A percentile compares a stretch with the other conserved stretches of the same genome.
phyloP scores from a whole-genome alignment of 768 basidiomycete genomes.

The Mycena olivaceomarginata region DNA sequence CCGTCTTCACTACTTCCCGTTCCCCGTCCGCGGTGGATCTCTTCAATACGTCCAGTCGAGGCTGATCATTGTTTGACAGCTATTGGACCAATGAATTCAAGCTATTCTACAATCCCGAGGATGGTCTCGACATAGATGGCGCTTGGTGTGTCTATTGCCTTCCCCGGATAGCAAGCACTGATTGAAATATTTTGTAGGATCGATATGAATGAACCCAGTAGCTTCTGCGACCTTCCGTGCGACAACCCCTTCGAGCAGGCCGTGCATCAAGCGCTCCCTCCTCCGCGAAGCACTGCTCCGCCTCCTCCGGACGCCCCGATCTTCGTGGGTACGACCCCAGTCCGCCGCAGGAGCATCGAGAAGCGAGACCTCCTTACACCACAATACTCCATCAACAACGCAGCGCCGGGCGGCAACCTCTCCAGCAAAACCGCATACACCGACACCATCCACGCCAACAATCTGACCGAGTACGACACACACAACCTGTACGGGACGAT shows the following conservation, averaged over 20 bases:
- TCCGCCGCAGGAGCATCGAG: conserved; percentile 24
- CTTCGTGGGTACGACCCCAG: conserved; percentile 56
- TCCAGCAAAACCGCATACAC: conserved; percentile 73
- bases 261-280: conserved; percentile 70
- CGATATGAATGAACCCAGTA: too few species aligned
- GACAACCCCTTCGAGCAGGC: conserved; percentile 77
- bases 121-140: conserved; percentile 80
- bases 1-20: background rate
- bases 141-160: conserved; percentile 77
- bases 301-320: conserved; percentile 75
- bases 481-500: conserved; percentile 84
- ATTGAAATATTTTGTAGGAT: too few species aligned
- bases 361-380: conserved; percentile 67
- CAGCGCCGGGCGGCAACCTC: conserved; percentile 64
- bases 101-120: conserved; percentile 70
- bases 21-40: too few species aligned
- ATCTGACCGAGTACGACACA: conserved; percentile 74
- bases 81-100: conserved; percentile 80
- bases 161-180: conserved; percentile 42
- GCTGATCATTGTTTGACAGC: conserved; percentile 50
- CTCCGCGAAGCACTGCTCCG: conserved; percentile 66
- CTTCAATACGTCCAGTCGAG: too few species aligned
- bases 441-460: conserved; percentile 72
- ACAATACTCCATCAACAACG: conserved; percentile 77
- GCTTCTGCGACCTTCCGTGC: conserved; percentile 78